Evolutionary conservation across 305 asterid genomes (phyloP), one percentile per base, ranked within the genome.

Genomic region (Coffea humblotiana): DNA sequence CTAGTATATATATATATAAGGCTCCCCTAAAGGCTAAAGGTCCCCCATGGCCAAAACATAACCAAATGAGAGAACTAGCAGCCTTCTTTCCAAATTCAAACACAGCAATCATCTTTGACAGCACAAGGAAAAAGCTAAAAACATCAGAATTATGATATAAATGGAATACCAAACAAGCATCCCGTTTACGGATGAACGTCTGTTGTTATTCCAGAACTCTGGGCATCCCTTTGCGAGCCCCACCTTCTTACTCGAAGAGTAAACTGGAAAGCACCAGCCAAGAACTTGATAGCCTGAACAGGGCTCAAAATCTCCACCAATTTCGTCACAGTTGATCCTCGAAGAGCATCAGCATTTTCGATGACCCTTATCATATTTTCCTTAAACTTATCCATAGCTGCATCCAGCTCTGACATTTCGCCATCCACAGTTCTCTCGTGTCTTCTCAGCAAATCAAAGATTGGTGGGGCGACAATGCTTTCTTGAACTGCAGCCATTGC

Each of bases 401-500:
- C 82, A 3, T 82, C 82, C n/a, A 91, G 51, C 35, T 82, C 80
- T 27, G 84, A 10, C 0, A 2, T 43, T 77, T 85, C 89, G 0
- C 86, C 88, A 27, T 85, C 86, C 47, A 86, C 86, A 72, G 79
- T 8, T 25, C 29, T 56, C 72, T 76, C 86, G 14, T 60, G 67
- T 58, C 67, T 80, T 78, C 54, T 88, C 69, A 85, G 52, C 82
- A 84, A 40, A 1, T 80, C n/a, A 6, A 74, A 72, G 21, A 86
- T n/a, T 7, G 89, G 90, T 35, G 86, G 85, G 80, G 83, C 90
- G 11, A 89, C 92, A 72, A 88, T 77, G 8, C 83, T 88, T 72
- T 88, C 91, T 58, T 90, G 92, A 69, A 83, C 77, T 18, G 86
- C 74, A 15, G 91, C 94, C 91, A 89, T 82, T 8, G 78, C 88